Conservation (phyloP, 192 early-diverging fungal genomes). For the Backusella westeae region DNA sequence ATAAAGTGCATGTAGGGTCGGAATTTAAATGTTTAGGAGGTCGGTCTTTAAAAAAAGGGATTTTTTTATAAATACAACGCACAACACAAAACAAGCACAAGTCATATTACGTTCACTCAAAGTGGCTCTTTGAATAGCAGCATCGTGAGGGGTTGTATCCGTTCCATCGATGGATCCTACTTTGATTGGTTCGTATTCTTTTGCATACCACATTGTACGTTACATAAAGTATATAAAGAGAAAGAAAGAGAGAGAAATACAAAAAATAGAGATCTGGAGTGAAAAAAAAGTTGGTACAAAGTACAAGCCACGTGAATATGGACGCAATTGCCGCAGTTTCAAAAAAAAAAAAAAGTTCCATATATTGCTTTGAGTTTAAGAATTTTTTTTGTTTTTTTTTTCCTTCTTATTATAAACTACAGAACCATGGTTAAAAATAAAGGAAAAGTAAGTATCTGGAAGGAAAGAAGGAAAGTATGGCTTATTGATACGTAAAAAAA, state of each 20-base stretch:
- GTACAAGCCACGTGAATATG: background rate
- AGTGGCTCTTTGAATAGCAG: conserved; percentile 34
- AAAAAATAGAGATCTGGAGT: background rate
- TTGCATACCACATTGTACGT: conserved; percentile 38
- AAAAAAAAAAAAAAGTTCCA: conserved; percentile 10
- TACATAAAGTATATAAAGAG: background rate
- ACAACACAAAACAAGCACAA: background rate
- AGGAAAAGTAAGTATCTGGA: conserved; percentile 4
- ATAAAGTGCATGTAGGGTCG: conserved; percentile 35
- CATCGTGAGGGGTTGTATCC: conserved; percentile 38
- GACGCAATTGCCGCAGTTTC: conserved; percentile 16
- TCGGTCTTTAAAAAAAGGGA: conserved; percentile 17
- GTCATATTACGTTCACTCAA: conserved; percentile 25
- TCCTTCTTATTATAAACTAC: conserved; percentile 10
- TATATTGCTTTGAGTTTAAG: background rate
- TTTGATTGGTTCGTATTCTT: conserved; percentile 35
- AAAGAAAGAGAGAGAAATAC: background rate
- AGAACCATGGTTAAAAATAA: conserved; percentile 16
- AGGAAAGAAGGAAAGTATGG: background rate
- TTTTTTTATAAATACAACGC: background rate
- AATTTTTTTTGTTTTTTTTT: conserved; percentile 7
- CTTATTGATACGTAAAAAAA: background rate
- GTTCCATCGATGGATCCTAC: conserved; percentile 43
- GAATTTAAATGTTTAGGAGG: conserved; percentile 20
- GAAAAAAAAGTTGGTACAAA: background rate